Evolutionary conservation across 306 rosid species (phyloP), one percentile per base, ranked within the genome.

Genomic region (Canavalia gladiata): DNA sequence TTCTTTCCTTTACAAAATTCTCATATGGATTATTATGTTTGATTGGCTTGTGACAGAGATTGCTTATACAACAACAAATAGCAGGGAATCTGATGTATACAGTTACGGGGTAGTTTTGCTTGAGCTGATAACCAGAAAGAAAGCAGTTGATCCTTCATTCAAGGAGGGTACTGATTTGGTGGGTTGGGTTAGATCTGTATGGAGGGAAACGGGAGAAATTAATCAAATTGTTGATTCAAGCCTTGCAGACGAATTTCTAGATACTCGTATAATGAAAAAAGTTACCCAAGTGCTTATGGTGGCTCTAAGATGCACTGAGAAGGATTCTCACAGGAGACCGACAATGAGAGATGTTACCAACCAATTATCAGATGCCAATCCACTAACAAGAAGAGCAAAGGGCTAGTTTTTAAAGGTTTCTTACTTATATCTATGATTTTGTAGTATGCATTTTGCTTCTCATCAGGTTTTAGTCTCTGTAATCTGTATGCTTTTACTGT

Each of bases 41-140:
- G n/a, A 25, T 30, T 67, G 77, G 41, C 52, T 11, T 81, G 45
- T 74, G 82, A 45, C 89, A 91, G 92, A 95, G 80, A 91, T 89
- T 88, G 94, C 97, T 30, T 91, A 84, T 70, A 18, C 88, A 66
- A 77, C 89, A 66, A 60, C 39, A 41, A 83, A 28, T 59, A 84
- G 87, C 6, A 78, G 80, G 87, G 97, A 88, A 63, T 90, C 87
- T 8, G 97, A 95, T 50, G 97, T 90, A 8, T 95, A 91, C 55
- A 89, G 97, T 64, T 95, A 84, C 1, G 97, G 97, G 41, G 91
- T 95, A 6, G 95, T 95, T 70, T 84, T 95, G 81, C 89, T 95
- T 4, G 92, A 91, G 94, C 82, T 91, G 78, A 83, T 95, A 85
- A 89, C 91, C 6, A 76, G 97, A 68, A 95, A 84, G 91, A 90